These are phyloP conservation scores for Dimargaris xerosporica DNA, from an alignment of 192 early-diverging fungal genomes.

Conservation along the genomic window DNA sequence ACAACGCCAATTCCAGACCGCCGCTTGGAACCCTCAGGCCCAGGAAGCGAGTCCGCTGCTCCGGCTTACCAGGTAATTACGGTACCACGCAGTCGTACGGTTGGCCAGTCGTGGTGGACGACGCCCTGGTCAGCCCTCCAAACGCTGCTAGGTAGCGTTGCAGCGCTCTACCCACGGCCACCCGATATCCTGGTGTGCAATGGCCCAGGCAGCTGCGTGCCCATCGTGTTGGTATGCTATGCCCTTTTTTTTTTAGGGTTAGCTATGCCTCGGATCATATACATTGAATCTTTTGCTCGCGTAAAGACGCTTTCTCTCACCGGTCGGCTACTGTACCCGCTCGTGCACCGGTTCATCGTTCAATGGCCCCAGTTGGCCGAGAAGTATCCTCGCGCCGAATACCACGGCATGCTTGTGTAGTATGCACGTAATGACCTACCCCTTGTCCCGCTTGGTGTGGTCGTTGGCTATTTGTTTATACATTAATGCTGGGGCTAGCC, in stretches of 20 bases:
- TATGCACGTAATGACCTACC: not conserved
- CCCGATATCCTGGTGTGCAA: slow-evolving; percentile 72
- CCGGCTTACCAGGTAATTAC: slow-evolving; percentile 24
- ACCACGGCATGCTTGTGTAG: slow-evolving; percentile 47
- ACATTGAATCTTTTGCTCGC: slow-evolving; percentile 86
- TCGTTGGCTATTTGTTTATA: not conserved
- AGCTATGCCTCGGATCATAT: slow-evolving; percentile 46
- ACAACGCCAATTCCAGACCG: no score
- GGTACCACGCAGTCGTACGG: slow-evolving; percentile 58
- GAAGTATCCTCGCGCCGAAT: slow-evolving; percentile 41
- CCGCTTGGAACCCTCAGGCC: no score
- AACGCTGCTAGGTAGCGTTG: slow-evolving; percentile 14
- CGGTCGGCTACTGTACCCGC: slow-evolving; percentile 60
- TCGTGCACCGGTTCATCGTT: slow-evolving; percentile 77
- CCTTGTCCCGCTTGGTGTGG: not conserved
- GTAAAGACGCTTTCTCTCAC: slow-evolving; percentile 74
- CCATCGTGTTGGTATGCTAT: slow-evolving; percentile 43
- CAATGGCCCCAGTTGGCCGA: slow-evolving; percentile 61
- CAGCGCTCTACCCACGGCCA: slow-evolving; percentile 21
- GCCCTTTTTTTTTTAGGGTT: slow-evolving; percentile 31
- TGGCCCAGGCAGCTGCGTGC: slow-evolving; percentile 79
- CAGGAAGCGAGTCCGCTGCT: slow-evolving; percentile 2
- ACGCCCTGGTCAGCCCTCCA: slow-evolving; percentile 34
- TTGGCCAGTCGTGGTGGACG: slow-evolving; percentile 49
- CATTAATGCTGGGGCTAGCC: not conserved